A percentile compares a stretch with the other conserved stretches of the same genome.
These are phyloP conservation scores for Nakazawaea wickerhamii DNA, from an alignment of 805 yeast species.

Conservation along the genomic window DNA sequence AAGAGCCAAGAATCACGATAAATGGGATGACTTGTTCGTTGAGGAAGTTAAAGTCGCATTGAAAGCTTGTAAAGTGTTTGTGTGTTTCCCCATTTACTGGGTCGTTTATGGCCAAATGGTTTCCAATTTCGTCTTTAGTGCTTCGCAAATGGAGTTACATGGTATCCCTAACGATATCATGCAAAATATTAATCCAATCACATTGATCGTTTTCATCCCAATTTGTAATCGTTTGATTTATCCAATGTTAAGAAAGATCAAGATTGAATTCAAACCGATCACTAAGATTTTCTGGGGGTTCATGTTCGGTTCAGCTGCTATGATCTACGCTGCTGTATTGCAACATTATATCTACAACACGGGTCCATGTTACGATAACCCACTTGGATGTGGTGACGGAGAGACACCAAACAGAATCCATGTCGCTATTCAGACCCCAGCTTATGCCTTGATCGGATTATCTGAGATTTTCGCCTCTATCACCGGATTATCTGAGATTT, in stretches of 20 bases:
- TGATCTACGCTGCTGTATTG: conserved; percentile 72
- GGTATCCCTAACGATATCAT: conserved; percentile 78
- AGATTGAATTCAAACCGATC: conserved; percentile 59
- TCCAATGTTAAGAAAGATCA: conserved; percentile 42
- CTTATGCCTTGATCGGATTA: conserved; percentile 66
- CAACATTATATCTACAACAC: conserved; percentile 64
- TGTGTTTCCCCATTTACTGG: conserved; percentile 71
- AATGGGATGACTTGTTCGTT: conserved; percentile 67
- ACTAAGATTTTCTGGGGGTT: conserved; percentile 70
- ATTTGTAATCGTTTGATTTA: conserved; percentile 56
- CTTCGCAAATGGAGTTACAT: conserved; percentile 68
- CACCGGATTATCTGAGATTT: conserved; percentile 76
- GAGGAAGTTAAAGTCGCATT: conserved; percentile 66
- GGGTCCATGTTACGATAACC: conserved; percentile 69
- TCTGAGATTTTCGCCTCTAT: conserved; percentile 77
- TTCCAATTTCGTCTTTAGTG: conserved; percentile 68
- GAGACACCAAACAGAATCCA: conserved; percentile 37
- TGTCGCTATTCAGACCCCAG: conserved; percentile 56
- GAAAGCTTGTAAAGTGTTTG: conserved; percentile 67
- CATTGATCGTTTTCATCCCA: conserved; percentile 74
- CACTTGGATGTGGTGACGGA: conserved; percentile 42
- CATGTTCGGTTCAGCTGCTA: conserved; percentile 55
- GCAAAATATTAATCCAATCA: conserved; percentile 70
- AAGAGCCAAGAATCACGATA: conserved; percentile 21
- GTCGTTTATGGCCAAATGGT: conserved; percentile 63